Conservation (phyloP, 208 protist genomes). For the Leishmania turanica region DNA sequence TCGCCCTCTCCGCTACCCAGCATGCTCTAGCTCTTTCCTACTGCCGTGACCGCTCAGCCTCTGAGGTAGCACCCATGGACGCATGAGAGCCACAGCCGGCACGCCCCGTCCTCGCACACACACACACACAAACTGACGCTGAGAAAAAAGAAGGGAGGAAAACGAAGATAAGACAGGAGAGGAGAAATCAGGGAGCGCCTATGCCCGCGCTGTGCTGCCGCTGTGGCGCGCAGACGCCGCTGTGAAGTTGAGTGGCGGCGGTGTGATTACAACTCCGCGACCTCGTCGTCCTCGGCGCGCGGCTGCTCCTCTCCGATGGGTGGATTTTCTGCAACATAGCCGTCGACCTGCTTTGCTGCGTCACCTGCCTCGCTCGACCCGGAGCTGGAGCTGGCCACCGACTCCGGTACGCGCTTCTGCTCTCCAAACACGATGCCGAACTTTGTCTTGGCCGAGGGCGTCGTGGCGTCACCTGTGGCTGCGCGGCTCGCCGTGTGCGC, state of each 20-base stretch:
- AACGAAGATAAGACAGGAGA: not conserved
- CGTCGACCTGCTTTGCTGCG: slow-evolving; percentile 1
- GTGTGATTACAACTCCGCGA: slow-evolving; percentile 28
- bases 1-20: not conserved
- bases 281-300: slow-evolving; percentile 49
- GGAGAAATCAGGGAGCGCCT: not conserved
- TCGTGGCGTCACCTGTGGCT: slow-evolving; percentile 2
- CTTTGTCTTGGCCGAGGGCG: slow-evolving; percentile 40
- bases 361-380: slow-evolving; percentile 12
- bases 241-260: not conserved
- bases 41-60: not conserved
- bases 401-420: slow-evolving; percentile 46
- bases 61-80: not conserved
- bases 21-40: not conserved
- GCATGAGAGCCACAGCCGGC: not conserved
- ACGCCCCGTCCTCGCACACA: not conserved
- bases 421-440: slow-evolving; percentile 70
- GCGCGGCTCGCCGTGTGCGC: slow-evolving; percentile 1
- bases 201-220: not conserved
- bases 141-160: not conserved
- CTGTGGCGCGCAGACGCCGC: not conserved
- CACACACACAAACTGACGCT: not conserved
- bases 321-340: slow-evolving; percentile 22
- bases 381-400: slow-evolving; percentile 12
- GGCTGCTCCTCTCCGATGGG: slow-evolving; percentile 51